Conservation (phyloP, 2,329 filamentous ascomycete species). For the Talaromyces piceae region DNA sequence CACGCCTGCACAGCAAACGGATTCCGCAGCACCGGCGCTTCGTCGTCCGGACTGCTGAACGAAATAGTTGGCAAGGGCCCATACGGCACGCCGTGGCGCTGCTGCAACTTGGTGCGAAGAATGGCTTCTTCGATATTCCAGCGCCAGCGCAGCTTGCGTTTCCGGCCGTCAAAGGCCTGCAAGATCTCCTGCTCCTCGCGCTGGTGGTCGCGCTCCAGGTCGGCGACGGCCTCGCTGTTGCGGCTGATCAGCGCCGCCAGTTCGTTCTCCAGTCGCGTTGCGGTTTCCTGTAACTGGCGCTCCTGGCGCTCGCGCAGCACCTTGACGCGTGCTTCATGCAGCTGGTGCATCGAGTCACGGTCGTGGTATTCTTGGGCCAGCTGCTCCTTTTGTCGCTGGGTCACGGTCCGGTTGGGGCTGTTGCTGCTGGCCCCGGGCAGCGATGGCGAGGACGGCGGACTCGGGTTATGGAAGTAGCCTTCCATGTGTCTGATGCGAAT, state of each 20-base stretch:
- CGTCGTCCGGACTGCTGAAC: conserved; percentile 20
- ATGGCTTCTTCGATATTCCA: conserved; percentile 40
- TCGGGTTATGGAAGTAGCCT: conserved; percentile 37
- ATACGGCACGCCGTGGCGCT: conserved; percentile 27
- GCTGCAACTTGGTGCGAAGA: conserved; percentile 31
- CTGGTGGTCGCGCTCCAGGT: conserved; percentile 29
- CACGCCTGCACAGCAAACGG: conserved; percentile 17
- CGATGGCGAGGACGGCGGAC: conserved; percentile 25
- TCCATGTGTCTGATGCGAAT: conserved; percentile 43
- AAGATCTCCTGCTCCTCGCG: conserved; percentile 25
- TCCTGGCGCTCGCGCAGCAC: conserved; percentile 42
- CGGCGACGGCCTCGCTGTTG: conserved; percentile 24
- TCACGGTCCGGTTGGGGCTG: conserved; percentile 24
- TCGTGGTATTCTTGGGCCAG: conserved; percentile 39
- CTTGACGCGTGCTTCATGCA: conserved; percentile 40
- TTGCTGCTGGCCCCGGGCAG: conserved; percentile 15
- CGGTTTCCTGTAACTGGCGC: conserved; percentile 31
- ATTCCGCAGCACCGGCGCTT: conserved; percentile 21
- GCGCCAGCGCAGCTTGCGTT: conserved; percentile 26
- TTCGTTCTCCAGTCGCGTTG: conserved; percentile 33
- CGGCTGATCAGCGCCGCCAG: conserved; percentile 27
- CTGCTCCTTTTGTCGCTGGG: conserved; percentile 35
- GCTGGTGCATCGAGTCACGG: conserved; percentile 36
- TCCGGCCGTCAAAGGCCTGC: conserved; percentile 27
- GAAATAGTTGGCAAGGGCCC: conserved; percentile 32